Evolutionary conservation across 352 stramenopile genomes (phyloP).

Genomic region (Globisporangium acanthophoron): DNA sequence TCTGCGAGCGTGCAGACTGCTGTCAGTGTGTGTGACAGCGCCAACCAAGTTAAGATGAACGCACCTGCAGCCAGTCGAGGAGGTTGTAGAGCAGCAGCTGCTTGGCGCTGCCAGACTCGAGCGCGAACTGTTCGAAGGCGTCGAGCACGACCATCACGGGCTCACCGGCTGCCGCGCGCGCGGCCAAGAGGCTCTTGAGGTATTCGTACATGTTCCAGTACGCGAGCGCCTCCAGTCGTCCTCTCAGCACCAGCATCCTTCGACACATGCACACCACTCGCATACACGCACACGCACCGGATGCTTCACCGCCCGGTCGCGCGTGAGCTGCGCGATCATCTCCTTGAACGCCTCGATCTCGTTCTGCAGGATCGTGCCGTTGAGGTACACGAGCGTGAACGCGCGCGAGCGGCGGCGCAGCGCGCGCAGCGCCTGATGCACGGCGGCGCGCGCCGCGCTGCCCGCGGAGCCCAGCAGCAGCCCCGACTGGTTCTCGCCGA

Average conservation of each 20-base stretch:
- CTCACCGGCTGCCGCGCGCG: constrained; percentile 38
- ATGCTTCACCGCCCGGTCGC: constrained; percentile 51
- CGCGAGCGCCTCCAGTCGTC: constrained; percentile 29
- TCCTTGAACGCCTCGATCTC: constrained; percentile 85
- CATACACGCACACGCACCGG: constrained; percentile 19
- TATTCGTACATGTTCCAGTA: constrained; percentile 87
- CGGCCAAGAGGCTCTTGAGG: constrained; percentile 54
- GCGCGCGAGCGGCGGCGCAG: constrained; percentile 28
- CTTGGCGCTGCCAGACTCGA: constrained; percentile 52
- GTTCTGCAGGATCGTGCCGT: constrained; percentile 73
- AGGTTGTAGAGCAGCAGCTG: constrained; percentile 83
- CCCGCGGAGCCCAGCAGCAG: constrained; percentile 61
- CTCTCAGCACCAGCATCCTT: neutral
- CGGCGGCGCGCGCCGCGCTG: constrained; percentile 40
- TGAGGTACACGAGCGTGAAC: constrained; percentile 72
- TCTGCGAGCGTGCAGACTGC: constrained; percentile 18
- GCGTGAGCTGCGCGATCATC: constrained; percentile 62
- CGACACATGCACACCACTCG: no score
- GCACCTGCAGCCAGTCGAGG: constrained; percentile 77
- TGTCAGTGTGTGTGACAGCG: neutral
- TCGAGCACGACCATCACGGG: constrained; percentile 73
- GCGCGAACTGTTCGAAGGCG: constrained; percentile 70
- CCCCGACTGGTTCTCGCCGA: constrained; percentile 75
- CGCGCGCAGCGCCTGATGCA: constrained; percentile 41
- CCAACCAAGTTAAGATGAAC: neutral